A percentile compares a stretch with the other conserved stretches of the same genome.
phyloP scores from a whole-genome alignment of 2,329 filamentous ascomycete genomes.

The Ambrosiella cleistominuta region DNA sequence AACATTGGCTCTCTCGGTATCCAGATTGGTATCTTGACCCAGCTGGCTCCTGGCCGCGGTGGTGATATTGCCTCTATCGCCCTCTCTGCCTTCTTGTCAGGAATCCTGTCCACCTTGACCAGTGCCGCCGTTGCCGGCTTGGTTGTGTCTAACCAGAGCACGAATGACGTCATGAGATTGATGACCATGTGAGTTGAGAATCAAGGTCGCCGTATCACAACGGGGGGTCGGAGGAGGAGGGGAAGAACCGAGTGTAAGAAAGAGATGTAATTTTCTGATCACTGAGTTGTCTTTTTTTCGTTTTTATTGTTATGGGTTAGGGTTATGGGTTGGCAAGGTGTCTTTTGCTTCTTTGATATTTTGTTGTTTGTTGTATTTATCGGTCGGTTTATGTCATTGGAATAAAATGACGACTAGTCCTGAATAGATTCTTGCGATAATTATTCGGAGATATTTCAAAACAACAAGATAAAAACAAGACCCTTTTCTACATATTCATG shows the following conservation, averaged over 20 bases:
- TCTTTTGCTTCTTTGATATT: too few relatives aligned
- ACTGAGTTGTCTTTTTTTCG: too few relatives aligned
- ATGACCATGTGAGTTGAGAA: constrained; percentile 8
- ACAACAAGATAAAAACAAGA: too few relatives aligned
- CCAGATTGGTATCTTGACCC: constrained; percentile 73
- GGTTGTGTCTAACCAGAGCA: constrained; percentile 38
- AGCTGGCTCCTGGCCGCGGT: constrained; percentile 56
- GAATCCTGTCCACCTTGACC: constrained; percentile 62
- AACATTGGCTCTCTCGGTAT: constrained; percentile 80
- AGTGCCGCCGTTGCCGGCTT: constrained; percentile 64
- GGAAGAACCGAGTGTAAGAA: neutral
- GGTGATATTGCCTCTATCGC: constrained; percentile 63
- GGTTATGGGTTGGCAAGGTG: too few relatives aligned
- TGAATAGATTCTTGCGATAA: too few relatives aligned
- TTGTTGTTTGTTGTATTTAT: too few relatives aligned
- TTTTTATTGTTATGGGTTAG: too few relatives aligned
- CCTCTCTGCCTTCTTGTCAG: constrained; percentile 58
- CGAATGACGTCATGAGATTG: constrained; percentile 6
- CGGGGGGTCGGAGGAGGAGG: neutral
- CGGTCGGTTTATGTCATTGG: too few relatives aligned
- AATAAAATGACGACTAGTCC: too few relatives aligned
- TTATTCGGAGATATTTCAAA: too few relatives aligned
- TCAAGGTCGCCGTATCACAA: neutral
- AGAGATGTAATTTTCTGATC: too few relatives aligned
- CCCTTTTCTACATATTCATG: too few relatives aligned